Base-by-base conservation (phyloP, 164 flowering plant genomes). In the Annona cherimola region DNA sequence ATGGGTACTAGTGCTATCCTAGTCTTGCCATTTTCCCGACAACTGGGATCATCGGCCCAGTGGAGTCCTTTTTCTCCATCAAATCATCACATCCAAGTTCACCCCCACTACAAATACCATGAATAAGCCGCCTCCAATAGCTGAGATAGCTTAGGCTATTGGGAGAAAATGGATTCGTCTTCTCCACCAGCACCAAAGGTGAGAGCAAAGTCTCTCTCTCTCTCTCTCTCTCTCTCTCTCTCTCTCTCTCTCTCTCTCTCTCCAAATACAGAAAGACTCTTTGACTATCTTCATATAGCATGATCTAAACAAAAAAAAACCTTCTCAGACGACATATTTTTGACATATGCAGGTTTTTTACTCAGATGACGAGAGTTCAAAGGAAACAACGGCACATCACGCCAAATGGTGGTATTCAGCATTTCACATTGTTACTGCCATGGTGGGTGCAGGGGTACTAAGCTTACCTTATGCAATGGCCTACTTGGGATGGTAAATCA, bases 371-470 rank as follows among this genome's bases (percentile, higher is more conserved):
- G 75, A 79, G 73, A 83, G 89, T 88, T 45, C 45, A 20, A 82
- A 75, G 70, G 78, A 83, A 3, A 81, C 86, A 11, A 40, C 20
- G 0, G 73, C 84, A n/a, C 88, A 96, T 42, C 75, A 75, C 14
- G 95, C 92, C 68, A 91, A 87, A 84, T 91, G 97, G 97, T 91
- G 95, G 98, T 89, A 91, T 79, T 85, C 98, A 1, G 82, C 97
- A 12, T 93, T 93, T 70, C 96, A 91, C 84, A 70, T 74, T n/a
- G 98, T 90, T 65, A 90, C 98, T 0, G 96, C 98, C 90, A 92
- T 92, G 94, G 90, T 92, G 61, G 98, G 96, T 46, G 98, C 98
- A n/a, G 98, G 96, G 41, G 98, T 92, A 63, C 92, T 92, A 69
- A 87, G 98, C 86, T 75, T 92, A 72, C 98, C 98, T 35, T 88